Evolutionary conservation across 1,139 yeast species (phyloP).

Genomic region (Taiozyma sp.): DNA sequence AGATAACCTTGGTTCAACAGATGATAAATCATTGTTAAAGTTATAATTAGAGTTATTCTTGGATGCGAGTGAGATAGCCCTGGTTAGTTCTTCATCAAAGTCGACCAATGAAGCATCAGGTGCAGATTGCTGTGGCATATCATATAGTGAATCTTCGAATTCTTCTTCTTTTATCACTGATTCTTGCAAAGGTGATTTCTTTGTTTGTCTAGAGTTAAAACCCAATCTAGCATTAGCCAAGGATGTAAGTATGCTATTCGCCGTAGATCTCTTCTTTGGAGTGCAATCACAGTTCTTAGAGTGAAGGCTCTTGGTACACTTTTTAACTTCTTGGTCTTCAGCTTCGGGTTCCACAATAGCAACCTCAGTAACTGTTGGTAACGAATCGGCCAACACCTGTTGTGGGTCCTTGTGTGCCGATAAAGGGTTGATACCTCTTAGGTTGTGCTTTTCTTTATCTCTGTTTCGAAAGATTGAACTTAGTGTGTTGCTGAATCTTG

Average conservation of each 20-base stretch:
- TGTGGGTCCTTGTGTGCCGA: conserved; percentile 20
- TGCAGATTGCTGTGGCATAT: background rate
- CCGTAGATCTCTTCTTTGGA: conserved; percentile 15
- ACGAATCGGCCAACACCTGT: conserved; percentile 8
- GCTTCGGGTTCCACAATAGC: conserved; percentile 5
- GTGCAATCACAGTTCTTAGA: conserved; percentile 12
- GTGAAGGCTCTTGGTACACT: conserved; percentile 11
- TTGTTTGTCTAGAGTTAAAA: conserved; percentile 8
- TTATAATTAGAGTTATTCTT: conserved; percentile 18
- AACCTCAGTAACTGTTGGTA: conserved; percentile 13
- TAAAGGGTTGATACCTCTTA: conserved; percentile 22
- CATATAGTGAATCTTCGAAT: conserved; percentile 2
- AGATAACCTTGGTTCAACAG: background rate
- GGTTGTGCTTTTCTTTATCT: conserved; percentile 14
- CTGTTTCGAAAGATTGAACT: conserved; percentile 20
- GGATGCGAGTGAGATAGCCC: conserved; percentile 19
- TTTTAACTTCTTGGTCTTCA: conserved; percentile 1
- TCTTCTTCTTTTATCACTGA: conserved; percentile 8
- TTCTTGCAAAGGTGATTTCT: conserved; percentile 1
- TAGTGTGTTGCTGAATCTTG: conserved; percentile 18
- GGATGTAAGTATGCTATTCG: conserved; percentile 18
- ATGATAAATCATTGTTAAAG: conserved; percentile 10
- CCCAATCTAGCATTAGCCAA: conserved; percentile 20
- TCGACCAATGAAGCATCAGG: conserved; percentile 6
- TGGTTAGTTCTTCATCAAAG: conserved; percentile 17